These are phyloP conservation scores for Vitis rotundifolia DNA, from an alignment of 164 flowering plant species.

Conservation along the genomic window DNA sequence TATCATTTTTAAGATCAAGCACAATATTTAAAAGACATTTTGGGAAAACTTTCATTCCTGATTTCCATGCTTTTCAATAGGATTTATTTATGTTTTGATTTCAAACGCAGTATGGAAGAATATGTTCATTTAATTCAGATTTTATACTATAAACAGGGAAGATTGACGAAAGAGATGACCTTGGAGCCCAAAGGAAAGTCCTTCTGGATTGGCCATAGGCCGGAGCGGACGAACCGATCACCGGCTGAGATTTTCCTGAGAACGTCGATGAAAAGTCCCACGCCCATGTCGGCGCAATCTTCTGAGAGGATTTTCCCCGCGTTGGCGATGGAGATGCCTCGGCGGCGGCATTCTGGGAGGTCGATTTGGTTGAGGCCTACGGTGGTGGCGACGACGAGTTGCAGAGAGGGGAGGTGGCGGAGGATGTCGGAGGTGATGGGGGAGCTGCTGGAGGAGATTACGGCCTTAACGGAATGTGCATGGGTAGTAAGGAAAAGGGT, in stretches of 20 bases:
- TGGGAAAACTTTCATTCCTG: too few species aligned
- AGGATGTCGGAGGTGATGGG: slow-evolving; percentile 30
- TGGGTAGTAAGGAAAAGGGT: slow-evolving; percentile 29
- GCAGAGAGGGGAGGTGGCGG: slow-evolving; percentile 40
- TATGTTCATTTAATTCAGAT: too few species aligned
- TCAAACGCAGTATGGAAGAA: too few species aligned
- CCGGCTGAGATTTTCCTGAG: slow-evolving; percentile 41
- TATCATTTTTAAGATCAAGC: too few species aligned
- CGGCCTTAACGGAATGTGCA: slow-evolving; percentile 28
- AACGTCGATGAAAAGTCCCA: slow-evolving; percentile 55
- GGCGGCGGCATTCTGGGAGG: slow-evolving; percentile 50
- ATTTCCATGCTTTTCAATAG: too few species aligned
- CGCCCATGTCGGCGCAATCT: slow-evolving; percentile 68
- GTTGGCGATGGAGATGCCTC: slow-evolving; percentile 47
- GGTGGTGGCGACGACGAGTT: slow-evolving; percentile 33
- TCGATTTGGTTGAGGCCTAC: slow-evolving; percentile 68
- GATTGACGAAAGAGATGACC: slow-evolving; percentile 15
- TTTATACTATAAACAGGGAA: too few species aligned
- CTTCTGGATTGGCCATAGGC: slow-evolving; percentile 36
- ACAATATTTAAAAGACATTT: too few species aligned
- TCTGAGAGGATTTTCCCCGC: slow-evolving; percentile 41
- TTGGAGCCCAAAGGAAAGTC: slow-evolving; percentile 39
- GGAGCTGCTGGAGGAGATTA: slow-evolving; percentile 16
- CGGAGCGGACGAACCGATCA: slow-evolving; percentile 43
- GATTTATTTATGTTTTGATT: too few species aligned